Percentiles rank a stretch among this genome's conserved stretches.
Evolutionary conservation across 1,284 basidiomycete genomes (phyloP).

Genomic region (Ustilago xerochloae): DNA sequence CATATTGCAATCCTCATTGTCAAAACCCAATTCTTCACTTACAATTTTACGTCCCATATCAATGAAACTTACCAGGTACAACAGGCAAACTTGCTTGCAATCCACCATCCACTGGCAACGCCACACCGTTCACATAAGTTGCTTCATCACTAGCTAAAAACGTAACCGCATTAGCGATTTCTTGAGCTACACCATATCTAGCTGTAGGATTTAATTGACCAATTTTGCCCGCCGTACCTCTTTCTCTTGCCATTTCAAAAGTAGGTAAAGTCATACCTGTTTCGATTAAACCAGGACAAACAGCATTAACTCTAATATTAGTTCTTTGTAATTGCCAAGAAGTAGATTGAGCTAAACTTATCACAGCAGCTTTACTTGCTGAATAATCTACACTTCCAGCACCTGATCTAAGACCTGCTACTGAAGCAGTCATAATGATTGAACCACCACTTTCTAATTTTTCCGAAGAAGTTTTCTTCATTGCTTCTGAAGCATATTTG

Average conservation of each 20-base stretch:
- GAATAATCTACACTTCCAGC: slow-evolving; percentile 86
- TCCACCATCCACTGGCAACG: slow-evolving; percentile 86
- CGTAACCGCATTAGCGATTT: slow-evolving; percentile 81
- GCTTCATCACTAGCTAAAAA: slow-evolving; percentile 89
- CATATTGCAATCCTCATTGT: not conserved
- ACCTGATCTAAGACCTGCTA: slow-evolving; percentile 85
- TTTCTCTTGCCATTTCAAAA: slow-evolving; percentile 80
- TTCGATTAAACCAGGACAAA: slow-evolving; percentile 91
- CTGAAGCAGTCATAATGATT: slow-evolving; percentile 92
- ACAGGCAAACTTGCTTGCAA: slow-evolving; percentile 80
- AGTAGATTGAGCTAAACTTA: slow-evolving; percentile 83
- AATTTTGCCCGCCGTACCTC: slow-evolving; percentile 79
- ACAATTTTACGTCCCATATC: too few species aligned
- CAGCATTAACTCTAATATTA: slow-evolving; percentile 86
- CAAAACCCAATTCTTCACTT: not conserved
- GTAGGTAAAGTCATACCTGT: slow-evolving; percentile 82
- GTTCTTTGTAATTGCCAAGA: slow-evolving; percentile 83
- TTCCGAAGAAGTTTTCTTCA: slow-evolving; percentile 76
- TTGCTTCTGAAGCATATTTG: slow-evolving; percentile 84
- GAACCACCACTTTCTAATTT: slow-evolving; percentile 78
- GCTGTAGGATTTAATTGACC: slow-evolving; percentile 87
- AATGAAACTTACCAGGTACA: slow-evolving; percentile 73
- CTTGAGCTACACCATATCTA: slow-evolving; percentile 71
- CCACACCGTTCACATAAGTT: slow-evolving; percentile 89
- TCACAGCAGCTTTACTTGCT: slow-evolving; percentile 69